Conservation (phyloP, 169 alveolate genomes). For the Plasmodium falciparum region DNA sequence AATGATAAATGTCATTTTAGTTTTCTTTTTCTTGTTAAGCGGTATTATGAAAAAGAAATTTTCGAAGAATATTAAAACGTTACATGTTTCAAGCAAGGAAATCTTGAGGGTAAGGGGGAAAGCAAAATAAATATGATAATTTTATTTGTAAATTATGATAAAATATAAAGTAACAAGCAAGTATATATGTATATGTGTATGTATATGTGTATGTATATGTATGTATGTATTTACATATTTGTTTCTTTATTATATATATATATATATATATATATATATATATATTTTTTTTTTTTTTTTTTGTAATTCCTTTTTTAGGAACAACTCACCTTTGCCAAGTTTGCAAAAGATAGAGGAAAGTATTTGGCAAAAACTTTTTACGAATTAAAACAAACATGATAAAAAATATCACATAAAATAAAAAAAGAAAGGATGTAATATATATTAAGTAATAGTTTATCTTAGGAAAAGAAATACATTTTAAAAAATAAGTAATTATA, state of each 20-base stretch:
- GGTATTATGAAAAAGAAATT: slow-evolving; percentile 68
- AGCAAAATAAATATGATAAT: too few species aligned
- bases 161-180: too few species aligned
- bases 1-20: slow-evolving; percentile 35
- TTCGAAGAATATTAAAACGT: slow-evolving; percentile 51
- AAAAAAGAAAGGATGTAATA: slow-evolving; percentile 8
- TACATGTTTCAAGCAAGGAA: slow-evolving; percentile 67
- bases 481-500: not conserved
- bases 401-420: too few species aligned
- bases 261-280: too few species aligned
- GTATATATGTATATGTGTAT: too few species aligned
- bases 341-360: slow-evolving; percentile 73
- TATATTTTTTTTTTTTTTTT: not conserved
- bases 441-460: not conserved
- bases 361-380: slow-evolving; percentile 68
- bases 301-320: slow-evolving; percentile 8
- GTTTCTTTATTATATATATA: not conserved
- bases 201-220: not conserved
- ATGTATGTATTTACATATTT: not conserved
- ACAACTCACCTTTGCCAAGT: slow-evolving; percentile 62
- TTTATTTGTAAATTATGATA: too few species aligned
- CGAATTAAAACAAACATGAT: slow-evolving; percentile 44
- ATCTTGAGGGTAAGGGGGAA: slow-evolving; percentile 36
- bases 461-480: too few species aligned
- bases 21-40: slow-evolving; percentile 33